Percentiles rank a stretch among this genome's conserved stretches.
Conservation (phyloP, 2,329 filamentous ascomycete species). For the Oidium heveae region DNA sequence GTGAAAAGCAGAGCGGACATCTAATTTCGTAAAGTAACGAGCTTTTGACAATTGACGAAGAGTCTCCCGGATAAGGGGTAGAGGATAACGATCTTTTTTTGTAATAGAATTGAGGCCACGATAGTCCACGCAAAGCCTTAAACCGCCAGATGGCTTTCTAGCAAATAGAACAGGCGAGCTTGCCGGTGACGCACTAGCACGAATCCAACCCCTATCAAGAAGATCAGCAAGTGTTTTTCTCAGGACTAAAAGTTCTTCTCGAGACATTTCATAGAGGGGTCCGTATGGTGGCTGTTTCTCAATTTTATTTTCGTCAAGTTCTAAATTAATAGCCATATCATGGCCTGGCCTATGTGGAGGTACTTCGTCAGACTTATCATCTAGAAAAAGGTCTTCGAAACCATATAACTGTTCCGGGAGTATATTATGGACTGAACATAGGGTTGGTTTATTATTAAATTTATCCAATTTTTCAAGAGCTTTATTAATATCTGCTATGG, state of each 20-base stretch:
- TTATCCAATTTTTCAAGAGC: no score
- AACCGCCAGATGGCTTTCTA: background rate
- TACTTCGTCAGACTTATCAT: background rate
- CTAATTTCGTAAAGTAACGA: background rate
- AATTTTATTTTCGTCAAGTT: background rate
- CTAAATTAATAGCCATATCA: background rate
- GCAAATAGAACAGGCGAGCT: background rate
- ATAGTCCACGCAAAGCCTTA: background rate
- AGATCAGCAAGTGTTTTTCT: background rate
- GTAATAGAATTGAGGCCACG: background rate
- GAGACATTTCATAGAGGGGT: background rate
- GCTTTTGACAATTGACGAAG: background rate
- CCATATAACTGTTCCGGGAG: no score
- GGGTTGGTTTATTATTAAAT: no score
- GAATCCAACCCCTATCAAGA: background rate
- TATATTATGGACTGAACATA: no score
- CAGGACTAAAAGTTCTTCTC: background rate
- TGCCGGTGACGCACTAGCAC: background rate
- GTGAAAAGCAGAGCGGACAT: background rate
- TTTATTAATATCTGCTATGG: no score
- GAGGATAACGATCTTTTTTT: background rate
- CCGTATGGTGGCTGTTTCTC: background rate
- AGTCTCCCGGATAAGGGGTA: background rate
- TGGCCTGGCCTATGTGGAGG: background rate
- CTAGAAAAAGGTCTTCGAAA: no score